Evolutionary conservation across 208 protist genomes (phyloP).

Genomic region (Leptomonas seymouri): DNA sequence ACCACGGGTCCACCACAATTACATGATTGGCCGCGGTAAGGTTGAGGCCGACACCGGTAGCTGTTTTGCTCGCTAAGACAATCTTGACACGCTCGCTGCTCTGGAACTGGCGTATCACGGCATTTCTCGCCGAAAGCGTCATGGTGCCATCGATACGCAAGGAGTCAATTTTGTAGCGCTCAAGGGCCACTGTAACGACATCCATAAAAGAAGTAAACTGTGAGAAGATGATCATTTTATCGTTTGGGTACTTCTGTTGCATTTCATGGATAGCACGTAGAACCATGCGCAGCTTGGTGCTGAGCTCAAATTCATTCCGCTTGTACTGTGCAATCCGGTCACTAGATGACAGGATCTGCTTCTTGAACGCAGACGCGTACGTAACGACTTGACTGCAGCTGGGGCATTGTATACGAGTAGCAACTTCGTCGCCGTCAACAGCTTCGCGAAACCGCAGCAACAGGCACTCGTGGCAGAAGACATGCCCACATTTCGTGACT

Average conservation of each 20-base stretch:
- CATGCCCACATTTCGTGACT: constrained; percentile 82
- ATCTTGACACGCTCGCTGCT: constrained; percentile 53
- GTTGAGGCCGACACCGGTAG: constrained; percentile 98
- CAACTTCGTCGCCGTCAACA: constrained; percentile 73
- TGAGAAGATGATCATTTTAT: constrained; percentile 98
- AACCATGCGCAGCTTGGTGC: constrained; percentile 88
- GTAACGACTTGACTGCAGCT: constrained; percentile 50
- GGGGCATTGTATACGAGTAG: constrained; percentile 61
- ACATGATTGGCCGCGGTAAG: constrained; percentile 96
- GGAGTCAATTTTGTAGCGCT: constrained; percentile 62
- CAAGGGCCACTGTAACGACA: constrained; percentile 90
- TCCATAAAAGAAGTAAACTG: constrained; percentile 98
- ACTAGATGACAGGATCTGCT: constrained; percentile 47
- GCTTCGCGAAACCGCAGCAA: constrained; percentile 79
- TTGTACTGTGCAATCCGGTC: constrained; percentile 83
- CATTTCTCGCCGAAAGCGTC: constrained; percentile 66
- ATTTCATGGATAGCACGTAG: constrained; percentile 75
- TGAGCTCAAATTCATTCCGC: constrained; percentile 67
- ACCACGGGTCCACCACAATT: constrained; percentile 96
- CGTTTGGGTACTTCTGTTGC: constrained; percentile 59
- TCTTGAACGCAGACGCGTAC: constrained; percentile 72
- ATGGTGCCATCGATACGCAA: constrained; percentile 94
- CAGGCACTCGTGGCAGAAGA: constrained; percentile 89
- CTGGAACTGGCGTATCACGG: constrained; percentile 82
- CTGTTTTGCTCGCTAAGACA: constrained; percentile 95